Evolutionary conservation across 2,329 filamentous ascomycete species (phyloP), one percentile per base, ranked within the genome.

Genomic region (Dothiorella sarmentorum): DNA sequence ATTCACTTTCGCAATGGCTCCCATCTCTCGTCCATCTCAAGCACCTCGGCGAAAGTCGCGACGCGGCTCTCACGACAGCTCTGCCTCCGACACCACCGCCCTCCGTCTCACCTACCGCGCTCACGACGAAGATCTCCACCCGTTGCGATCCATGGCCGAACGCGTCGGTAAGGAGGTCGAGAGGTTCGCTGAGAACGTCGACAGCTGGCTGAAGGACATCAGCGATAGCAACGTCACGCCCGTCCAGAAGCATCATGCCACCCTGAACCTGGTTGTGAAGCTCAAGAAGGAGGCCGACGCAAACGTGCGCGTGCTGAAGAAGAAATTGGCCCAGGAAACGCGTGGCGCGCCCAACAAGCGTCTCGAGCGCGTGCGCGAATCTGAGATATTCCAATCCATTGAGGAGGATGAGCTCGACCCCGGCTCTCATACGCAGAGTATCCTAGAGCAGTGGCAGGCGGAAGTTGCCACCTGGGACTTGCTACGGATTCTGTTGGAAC

Each of bases 401-500:
- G 67, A 66, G 20, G 65, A 68, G 3, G 59, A 61, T 6, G 64
- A 64, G 7, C 59, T 66, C 5, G 64, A 65, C 3, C 61, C 66
- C 20, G 44, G 60, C 18, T 61, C 60, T 4, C 18, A n/a, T 60
- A 61, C 38, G 9, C 74, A 71, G 42, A 68, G 79, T 18, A 70
- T 79, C 56, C 69, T 87, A 11, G 79, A 82, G 67, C 82, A 84
- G 58, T 88, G 91, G 80, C 86, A 95, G 72, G 82, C 88, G 63
- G 94, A 99, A 73, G 85, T 86, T 38, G 90, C 95, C 66, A 94
- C 91, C 0, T 99, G 94, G 94, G 87, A 95, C 68, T 79, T 97
- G 26, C 77, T 97, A 60, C 82, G 85, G 49, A 83, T 89, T 37
- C 79, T 96, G 61, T 81, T 96, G 53, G 85, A 87, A 10, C 83